Conservation (phyloP, 2,329 filamentous ascomycete species). For the Sporothrix pallida region DNA sequence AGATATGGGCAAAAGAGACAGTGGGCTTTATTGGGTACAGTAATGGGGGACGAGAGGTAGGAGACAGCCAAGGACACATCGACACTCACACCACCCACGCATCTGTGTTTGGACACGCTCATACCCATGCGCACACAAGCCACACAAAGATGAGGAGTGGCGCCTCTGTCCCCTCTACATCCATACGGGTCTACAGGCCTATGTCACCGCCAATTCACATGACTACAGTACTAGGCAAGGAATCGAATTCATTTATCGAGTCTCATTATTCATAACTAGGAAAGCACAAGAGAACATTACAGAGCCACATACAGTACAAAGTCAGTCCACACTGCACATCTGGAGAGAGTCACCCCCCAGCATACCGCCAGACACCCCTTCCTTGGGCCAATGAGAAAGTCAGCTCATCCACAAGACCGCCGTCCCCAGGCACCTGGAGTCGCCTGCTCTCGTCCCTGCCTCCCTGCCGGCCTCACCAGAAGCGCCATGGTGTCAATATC, state of each 20-base stretch:
- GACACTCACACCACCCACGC: conserved; percentile 9
- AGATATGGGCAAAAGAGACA: neutral
- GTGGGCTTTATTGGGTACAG: neutral
- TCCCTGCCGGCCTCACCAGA: neutral
- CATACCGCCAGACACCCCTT: neutral
- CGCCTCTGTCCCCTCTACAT: neutral
- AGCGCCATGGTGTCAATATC: neutral
- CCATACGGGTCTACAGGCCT: neutral
- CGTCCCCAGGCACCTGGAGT: neutral
- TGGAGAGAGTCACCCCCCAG: conserved; percentile 7
- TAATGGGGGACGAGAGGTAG: neutral
- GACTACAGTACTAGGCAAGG: neutral
- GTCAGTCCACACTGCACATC: neutral
- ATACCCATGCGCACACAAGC: neutral
- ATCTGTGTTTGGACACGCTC: neutral
- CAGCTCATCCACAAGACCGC: conserved; percentile 19
- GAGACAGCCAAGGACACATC: neutral
- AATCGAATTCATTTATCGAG: neutral
- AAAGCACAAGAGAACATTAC: neutral
- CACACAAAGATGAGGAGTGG: neutral
- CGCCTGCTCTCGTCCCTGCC: neutral
- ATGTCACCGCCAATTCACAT: neutral
- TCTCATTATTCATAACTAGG: neutral
- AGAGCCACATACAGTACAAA: conserved; percentile 18
- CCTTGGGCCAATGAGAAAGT: conserved; percentile 31